Evolutionary conservation across 805 yeast species (phyloP), one percentile per base, ranked within the genome.

Genomic region (Ogataea pignaliae): DNA sequence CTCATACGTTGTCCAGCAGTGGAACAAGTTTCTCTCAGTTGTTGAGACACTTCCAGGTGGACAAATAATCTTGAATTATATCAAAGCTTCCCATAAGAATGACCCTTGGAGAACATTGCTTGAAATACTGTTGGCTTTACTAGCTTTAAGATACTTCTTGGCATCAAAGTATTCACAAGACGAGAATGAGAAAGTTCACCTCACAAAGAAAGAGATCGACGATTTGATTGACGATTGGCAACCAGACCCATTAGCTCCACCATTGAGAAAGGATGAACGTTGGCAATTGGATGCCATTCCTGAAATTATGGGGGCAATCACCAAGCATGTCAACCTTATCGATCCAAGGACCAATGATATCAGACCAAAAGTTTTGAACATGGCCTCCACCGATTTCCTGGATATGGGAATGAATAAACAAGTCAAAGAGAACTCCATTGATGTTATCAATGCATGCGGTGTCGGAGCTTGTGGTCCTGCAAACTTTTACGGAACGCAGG

Each of bases 391-490:
- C 44, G 96, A 91, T 65, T 83, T 83, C 53, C 72, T 88, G 58
- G 76, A 81, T 54, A 67, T 88, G 60, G 76, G 83, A 40, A 64
- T 65, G 30, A 66, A 76, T 53, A 64, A 65, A 16, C 60, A 50
- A 13, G 70, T 88, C 34, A 69, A 69, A 41, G 63, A 70, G 16
- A 75, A 71, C 11, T 88, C 89, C 4, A 73, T 77, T 41, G 61
- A 69, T 29, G 72, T 79, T 17, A 80, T 93, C 48, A 70, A 71
- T 38, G 71, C 72, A 45, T 80, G 85, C 46, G 99, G 99, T 61
- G 97, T 93, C 41, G 99, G 99, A 51, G 91, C 97, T 1, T 93
- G 99, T 71, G 97, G 98, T 34, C 98, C 99, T 5, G 95, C 97
- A 36, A 95, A 96, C 44, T 93, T 93, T 58, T 93, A 90, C 64